Conservation (phyloP, 345 rosid genomes). For the Murraya koenigii region DNA sequence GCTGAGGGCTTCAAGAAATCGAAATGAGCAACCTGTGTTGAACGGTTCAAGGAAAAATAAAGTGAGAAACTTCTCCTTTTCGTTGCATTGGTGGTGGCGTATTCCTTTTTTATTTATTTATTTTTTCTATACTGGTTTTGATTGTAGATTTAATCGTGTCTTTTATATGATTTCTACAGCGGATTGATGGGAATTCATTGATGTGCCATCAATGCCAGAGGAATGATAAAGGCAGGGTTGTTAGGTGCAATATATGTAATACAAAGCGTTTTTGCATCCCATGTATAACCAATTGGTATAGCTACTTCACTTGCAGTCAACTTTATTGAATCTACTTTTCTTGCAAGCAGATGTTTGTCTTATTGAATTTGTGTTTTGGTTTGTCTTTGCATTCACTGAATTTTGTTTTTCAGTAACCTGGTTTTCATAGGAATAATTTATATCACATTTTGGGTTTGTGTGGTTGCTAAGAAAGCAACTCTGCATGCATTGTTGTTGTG, state of each 20-base stretch:
- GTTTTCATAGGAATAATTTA: neutral
- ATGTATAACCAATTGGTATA: conserved; percentile 47
- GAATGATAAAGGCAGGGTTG: conserved; percentile 48
- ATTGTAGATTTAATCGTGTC: neutral
- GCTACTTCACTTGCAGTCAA: neutral
- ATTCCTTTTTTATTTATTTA: neutral
- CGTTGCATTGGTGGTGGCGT: neutral
- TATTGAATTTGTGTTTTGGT: neutral
- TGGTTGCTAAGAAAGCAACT: neutral
- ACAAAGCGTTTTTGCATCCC: conserved; percentile 49
- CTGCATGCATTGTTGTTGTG: neutral
- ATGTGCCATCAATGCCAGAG: conserved; percentile 74
- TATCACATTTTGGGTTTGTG: neutral
- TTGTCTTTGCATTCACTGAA: neutral
- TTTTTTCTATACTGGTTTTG: neutral
- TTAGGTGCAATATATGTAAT: conserved; percentile 41
- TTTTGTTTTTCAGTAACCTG: neutral
- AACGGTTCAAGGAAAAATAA: neutral
- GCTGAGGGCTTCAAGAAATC: neutral
- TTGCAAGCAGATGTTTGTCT: neutral
- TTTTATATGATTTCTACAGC: conserved; percentile 10
- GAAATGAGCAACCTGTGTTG: neutral
- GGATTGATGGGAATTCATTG: conserved; percentile 9
- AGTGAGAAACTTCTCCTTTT: neutral
- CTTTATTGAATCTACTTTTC: neutral